These are phyloP conservation scores for Chaetothyriales sp. DNA, from an alignment of 2,329 filamentous ascomycete genomes.

Conservation along the genomic window DNA sequence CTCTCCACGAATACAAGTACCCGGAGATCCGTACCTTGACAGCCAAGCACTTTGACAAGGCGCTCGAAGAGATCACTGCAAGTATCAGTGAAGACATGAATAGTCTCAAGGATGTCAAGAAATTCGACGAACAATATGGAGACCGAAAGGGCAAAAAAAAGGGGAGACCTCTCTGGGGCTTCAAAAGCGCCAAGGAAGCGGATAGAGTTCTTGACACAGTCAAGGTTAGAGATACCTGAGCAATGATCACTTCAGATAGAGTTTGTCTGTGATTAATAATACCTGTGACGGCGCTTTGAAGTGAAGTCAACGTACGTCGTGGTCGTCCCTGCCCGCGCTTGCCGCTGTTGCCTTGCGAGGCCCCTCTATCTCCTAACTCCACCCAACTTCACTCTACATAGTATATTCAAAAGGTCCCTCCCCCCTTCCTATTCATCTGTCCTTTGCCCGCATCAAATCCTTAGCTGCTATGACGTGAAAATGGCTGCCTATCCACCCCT, in stretches of 20 bases:
- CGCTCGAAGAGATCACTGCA: conserved; percentile 75
- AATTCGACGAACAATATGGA: conserved; percentile 92
- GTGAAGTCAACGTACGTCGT: too few relatives aligned
- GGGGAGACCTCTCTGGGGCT: conserved; percentile 42
- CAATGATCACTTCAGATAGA: not conserved
- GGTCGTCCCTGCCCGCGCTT: too few relatives aligned
- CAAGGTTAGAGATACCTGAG: conserved; percentile 25
- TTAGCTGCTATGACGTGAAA: not conserved
- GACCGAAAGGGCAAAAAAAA: conserved; percentile 57
- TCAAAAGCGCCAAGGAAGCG: conserved; percentile 27
- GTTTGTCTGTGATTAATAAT: too few relatives aligned
- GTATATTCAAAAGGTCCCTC: too few relatives aligned
- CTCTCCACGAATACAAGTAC: conserved; percentile 32
- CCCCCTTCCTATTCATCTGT: too few relatives aligned
- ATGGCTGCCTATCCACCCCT: not conserved
- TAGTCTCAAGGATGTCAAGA: conserved; percentile 69
- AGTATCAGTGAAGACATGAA: conserved; percentile 92
- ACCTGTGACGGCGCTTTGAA: too few relatives aligned
- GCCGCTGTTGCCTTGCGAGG: too few relatives aligned
- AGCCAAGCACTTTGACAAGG: conserved; percentile 65
- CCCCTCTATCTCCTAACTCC: not conserved
- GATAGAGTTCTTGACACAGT: conserved; percentile 25
- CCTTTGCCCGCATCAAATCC: too few relatives aligned
- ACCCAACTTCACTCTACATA: not conserved
- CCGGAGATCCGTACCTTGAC: conserved; percentile 55